Evolutionary conservation across 352 stramenopile species (phyloP).

Genomic region (Lagenidium giganteum): DNA sequence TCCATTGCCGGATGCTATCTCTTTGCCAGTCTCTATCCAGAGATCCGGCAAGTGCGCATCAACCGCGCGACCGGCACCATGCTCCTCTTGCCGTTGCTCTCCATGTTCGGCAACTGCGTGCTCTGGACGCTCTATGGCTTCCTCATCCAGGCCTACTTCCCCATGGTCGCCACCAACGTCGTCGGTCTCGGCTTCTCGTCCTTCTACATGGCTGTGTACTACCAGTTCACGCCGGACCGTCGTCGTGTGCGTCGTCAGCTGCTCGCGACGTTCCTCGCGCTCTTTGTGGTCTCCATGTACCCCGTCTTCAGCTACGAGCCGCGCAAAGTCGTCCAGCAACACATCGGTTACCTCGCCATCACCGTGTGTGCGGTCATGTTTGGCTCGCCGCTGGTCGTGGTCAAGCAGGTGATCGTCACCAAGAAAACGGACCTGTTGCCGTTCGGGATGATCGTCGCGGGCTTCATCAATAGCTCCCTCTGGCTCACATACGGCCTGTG

Average conservation of each 20-base stretch:
- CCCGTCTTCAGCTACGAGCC: constrained; percentile 24
- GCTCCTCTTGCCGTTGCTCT: constrained; percentile 28
- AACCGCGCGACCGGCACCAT: constrained; percentile 22
- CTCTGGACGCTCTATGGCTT: constrained; percentile 36
- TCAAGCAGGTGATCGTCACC: constrained; percentile 35
- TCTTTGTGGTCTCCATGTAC: constrained; percentile 30
- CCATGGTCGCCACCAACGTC: constrained; percentile 32
- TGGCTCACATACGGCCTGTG: constrained; percentile 52
- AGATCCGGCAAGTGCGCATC: constrained; percentile 6
- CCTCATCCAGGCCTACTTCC: constrained; percentile 26
- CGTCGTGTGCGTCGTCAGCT: constrained; percentile 16
- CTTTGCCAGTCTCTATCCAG: constrained; percentile 16
- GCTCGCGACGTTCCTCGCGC: constrained; percentile 1
- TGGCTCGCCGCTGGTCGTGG: constrained; percentile 38
- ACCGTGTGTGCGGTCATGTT: constrained; percentile 52
- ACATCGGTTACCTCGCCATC: constrained; percentile 53
- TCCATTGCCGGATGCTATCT: constrained; percentile 16
- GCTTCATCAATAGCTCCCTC: constrained; percentile 27
- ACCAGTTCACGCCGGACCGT: constrained; percentile 32
- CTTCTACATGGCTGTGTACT: constrained; percentile 51
- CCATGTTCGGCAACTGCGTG: constrained; percentile 34
- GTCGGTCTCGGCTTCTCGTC: constrained; percentile 31
- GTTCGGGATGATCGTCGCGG: constrained; percentile 36
- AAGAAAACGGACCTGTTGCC: constrained; percentile 30
- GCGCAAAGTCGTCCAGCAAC: constrained; percentile 20